These are phyloP conservation scores for Solanum bulbocastanum DNA, from an alignment of 257 asterid genomes.

Conservation along the genomic window DNA sequence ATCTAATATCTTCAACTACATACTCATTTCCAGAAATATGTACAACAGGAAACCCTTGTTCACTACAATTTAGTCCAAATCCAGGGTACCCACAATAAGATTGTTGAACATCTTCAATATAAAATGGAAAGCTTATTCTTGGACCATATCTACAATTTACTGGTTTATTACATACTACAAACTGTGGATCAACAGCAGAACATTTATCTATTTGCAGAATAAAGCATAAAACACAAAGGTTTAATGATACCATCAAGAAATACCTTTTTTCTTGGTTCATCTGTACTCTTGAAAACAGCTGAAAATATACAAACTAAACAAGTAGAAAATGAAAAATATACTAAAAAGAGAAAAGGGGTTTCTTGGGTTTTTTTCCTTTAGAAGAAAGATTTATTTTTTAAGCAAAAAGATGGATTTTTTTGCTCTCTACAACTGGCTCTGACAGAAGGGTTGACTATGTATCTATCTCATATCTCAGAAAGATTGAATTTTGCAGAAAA, in stretches of 20 bases:
- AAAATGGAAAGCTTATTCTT: slow-evolving; percentile 49
- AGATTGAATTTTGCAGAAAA: background rate
- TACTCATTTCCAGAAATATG: slow-evolving; percentile 16
- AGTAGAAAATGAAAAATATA: background rate
- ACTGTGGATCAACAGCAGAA: slow-evolving; percentile 21
- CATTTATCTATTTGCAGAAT: slow-evolving; percentile 16
- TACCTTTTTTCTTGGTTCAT: slow-evolving; percentile 13
- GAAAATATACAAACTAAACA: background rate
- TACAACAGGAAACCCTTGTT: slow-evolving; percentile 21
- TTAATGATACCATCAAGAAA: background rate
- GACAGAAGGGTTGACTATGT: slow-evolving; percentile 4
- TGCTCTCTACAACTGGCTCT: background rate
- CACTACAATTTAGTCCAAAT: slow-evolving; percentile 26
- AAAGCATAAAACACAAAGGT: slow-evolving; percentile 16
- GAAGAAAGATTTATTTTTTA: background rate
- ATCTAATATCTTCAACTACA: slow-evolving; percentile 26
- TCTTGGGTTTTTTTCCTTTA: background rate
- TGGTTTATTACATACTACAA: slow-evolving; percentile 29
- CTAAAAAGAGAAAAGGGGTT: background rate
- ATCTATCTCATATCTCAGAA: slow-evolving; percentile 21
- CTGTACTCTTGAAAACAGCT: slow-evolving; percentile 3
- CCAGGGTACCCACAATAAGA: slow-evolving; percentile 40
- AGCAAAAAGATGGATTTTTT: slow-evolving; percentile 8
- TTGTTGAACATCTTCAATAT: slow-evolving; percentile 17
- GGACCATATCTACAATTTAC: slow-evolving; percentile 29